Evolutionary conservation across 2,329 filamentous ascomycete genomes (phyloP).

Genomic region (Aspergillus uvarum): DNA sequence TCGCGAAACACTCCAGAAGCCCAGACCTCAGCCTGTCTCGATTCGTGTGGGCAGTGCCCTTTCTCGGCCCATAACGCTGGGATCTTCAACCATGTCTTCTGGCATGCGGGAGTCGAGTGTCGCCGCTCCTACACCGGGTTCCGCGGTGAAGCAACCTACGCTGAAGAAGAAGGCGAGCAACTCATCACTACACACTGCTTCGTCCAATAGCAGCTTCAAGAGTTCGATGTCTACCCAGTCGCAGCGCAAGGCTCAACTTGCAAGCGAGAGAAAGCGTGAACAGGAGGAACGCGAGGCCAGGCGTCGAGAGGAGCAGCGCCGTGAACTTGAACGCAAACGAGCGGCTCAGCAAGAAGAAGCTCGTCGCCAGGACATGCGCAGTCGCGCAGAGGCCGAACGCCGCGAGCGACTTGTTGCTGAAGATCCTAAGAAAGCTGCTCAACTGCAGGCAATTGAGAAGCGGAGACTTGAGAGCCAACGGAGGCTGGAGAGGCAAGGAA

Average conservation of each 20-base stretch:
- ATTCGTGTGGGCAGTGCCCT: slow-evolving; percentile 51
- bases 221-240: slow-evolving; percentile 60
- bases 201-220: slow-evolving; percentile 61
- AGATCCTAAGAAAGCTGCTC: slow-evolving; percentile 66
- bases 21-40: slow-evolving; percentile 49
- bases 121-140: slow-evolving; percentile 45
- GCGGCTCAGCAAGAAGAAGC: slow-evolving; percentile 60
- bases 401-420: slow-evolving; percentile 50
- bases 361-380: slow-evolving; percentile 62
- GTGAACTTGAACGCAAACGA: slow-evolving; percentile 75
- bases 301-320: slow-evolving; percentile 76
- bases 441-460: slow-evolving; percentile 60
- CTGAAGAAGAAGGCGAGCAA: slow-evolving; percentile 67
- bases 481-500: slow-evolving; percentile 47
- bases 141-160: slow-evolving; percentile 48
- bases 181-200: slow-evolving; percentile 58
- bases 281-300: slow-evolving; percentile 78
- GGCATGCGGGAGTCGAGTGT: slow-evolving; percentile 56
- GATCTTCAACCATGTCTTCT: slow-evolving; percentile 53
- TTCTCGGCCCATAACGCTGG: slow-evolving; percentile 45
- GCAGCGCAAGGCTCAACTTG: slow-evolving; percentile 69
- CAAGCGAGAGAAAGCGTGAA: slow-evolving; percentile 79
- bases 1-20: slow-evolving; percentile 44
- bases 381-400: slow-evolving; percentile 57
- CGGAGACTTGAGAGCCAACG: slow-evolving; percentile 49